Evolutionary conservation across 495 filamentous ascomycete genomes (phyloP), one percentile per base, ranked within the genome.

Genomic region (Neurospora sp.): DNA sequence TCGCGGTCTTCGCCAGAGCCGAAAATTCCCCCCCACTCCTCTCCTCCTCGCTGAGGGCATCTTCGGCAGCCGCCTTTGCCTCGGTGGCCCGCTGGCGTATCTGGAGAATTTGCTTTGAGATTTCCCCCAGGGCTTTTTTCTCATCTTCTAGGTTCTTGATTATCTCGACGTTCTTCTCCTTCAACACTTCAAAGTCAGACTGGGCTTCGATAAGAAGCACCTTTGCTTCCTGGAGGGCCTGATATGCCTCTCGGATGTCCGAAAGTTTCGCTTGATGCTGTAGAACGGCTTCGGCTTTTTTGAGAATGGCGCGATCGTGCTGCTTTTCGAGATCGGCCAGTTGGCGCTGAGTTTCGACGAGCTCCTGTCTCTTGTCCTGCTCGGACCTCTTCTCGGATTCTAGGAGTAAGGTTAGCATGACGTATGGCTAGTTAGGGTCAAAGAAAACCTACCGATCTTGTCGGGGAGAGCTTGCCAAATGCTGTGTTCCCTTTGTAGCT

Each of bases 201-300:
- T 83, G 79, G 0, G 93, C 94, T 82, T 99, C 96, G 40, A 94
- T 84, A 8, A 89, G 82, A 68, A 87, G 84, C 59, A 97, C 79
- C 71, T 92, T 86, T 3, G 86, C 85, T 76, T 93, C 89, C 16
- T 93, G 78, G 12, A 94, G 83, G 40, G 88, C 86, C 48, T 90
- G 85, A 71, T 92, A 88, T 10, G 86, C 79, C 39, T 80, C 77
- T 14, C 88, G 88, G 31, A 97, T 85, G 22, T 78, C 75, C 39
- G 86, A 83, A 8, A 97, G 87, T 38, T 86, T 81, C 72, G 88
- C 83, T 82, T 90, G 78, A 48, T 84, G 78, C 74, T 90, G 79
- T 37, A 97, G 80, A 10, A 90, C 86, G 10, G 87, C 81, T 69
- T 88, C 84, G 35, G 89, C 90, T 75, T 90, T 92, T 72, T 90